Conservation (phyloP, 306 rosid genomes). For the Leucaena leucocephala region DNA sequence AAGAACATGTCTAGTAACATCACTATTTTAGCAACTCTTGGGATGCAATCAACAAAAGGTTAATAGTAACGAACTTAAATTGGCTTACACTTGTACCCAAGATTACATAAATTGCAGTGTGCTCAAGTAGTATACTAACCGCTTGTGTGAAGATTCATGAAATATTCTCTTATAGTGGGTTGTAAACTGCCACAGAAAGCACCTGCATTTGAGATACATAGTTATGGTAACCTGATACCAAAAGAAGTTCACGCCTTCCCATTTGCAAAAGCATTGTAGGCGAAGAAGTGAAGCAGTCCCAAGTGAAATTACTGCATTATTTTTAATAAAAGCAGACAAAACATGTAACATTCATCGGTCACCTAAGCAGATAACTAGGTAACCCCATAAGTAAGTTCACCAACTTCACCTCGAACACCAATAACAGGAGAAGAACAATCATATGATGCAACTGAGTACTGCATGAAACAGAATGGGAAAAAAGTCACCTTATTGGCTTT, state of each 20-base stretch:
- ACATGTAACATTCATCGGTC: slow-evolving; percentile 3
- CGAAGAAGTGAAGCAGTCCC: background rate
- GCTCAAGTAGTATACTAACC: slow-evolving; percentile 55
- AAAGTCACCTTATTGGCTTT: slow-evolving; percentile 81
- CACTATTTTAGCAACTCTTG: background rate
- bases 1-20: slow-evolving; percentile 45
- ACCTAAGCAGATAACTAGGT: background rate
- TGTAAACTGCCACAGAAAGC: slow-evolving; percentile 95
- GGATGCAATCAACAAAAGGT: background rate
- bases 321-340: background rate
- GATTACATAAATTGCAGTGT: background rate
- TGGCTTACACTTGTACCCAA: background rate
- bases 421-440: background rate
- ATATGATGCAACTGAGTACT: background rate
- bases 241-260: background rate
- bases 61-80: background rate
- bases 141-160: slow-evolving; percentile 62
- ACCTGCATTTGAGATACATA: slow-evolving; percentile 56
- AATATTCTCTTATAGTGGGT: slow-evolving; percentile 91
- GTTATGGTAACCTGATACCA: slow-evolving; percentile 9
- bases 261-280: background rate
- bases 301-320: background rate
- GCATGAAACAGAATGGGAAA: background rate
- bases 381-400: background rate
- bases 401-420: background rate